Evolutionary conservation across 495 filamentous ascomycete genomes (phyloP), one percentile per base, ranked within the genome.

Genomic region (Hypoxylon subgilvum): DNA sequence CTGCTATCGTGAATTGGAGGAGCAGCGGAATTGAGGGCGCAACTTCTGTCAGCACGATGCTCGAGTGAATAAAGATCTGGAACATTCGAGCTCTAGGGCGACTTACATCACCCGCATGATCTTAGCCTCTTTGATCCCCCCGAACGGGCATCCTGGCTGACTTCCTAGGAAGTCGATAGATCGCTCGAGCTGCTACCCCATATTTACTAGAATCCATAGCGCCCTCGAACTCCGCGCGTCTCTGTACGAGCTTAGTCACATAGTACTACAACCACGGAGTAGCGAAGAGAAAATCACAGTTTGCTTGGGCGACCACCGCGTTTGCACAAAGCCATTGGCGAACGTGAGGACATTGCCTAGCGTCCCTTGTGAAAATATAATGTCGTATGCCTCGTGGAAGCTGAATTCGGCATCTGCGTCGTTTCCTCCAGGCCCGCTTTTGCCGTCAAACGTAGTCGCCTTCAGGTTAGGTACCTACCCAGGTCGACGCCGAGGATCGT

Each of bases 401-500:
- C 27, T 32, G 14, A 42, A 55, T 7, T 51, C 38, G 5, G 36
- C 10, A 4, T 27, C 21, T 9, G 0, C 12, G 14, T 40, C 47
- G 22, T 39, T n/a, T n/a, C n/a, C n/a, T n/a, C n/a, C 8, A 2
- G 3, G 13, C 4, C 40, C 30, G 32, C 19, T 38, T 16, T 17
- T 23, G 4, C 21, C 31, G 13, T 36, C 31, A n/a, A 38, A 49
- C 2, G 19, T 41, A 9, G 23, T 22, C 43, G 82, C 73, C 6
- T 77, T 66, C 7, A 27, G 3, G 4, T 27, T 27, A 91, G 59
- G 0, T 83, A n/a, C n/a, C n/a, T 79, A 28, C 75, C 66, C 47
- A 90, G 88, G n/a, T 90, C 85, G 2, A 82, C 75, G 0, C 86
- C 87, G 63, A 90, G 81, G 2, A 85, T 84, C 7, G 31, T 36